These are phyloP conservation scores for Diatrype stigma DNA, from an alignment of 2,329 filamentous ascomycete genomes.

Conservation along the genomic window DNA sequence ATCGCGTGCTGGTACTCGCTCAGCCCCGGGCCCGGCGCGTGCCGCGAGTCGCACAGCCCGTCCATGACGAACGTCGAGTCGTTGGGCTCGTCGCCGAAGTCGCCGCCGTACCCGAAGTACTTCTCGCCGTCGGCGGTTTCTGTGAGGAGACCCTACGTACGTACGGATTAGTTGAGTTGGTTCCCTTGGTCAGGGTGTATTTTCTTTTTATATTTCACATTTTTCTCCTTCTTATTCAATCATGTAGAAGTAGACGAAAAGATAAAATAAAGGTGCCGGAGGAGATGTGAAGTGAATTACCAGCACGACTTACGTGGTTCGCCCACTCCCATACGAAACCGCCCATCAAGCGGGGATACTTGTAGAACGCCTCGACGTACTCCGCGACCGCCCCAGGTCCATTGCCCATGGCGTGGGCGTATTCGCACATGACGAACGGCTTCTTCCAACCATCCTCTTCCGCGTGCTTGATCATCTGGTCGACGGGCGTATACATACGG, in stretches of 20 bases:
- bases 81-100: constrained; percentile 58
- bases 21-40: constrained; percentile 48
- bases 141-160: constrained; percentile 36
- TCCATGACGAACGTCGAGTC: constrained; percentile 58
- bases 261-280: no score
- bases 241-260: no score
- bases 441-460: constrained; percentile 43
- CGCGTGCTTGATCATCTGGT: constrained; percentile 38
- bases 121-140: constrained; percentile 38
- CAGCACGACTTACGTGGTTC: constrained; percentile 42
- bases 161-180: constrained; percentile 1
- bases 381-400: constrained; percentile 64
- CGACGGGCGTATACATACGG: constrained; percentile 59
- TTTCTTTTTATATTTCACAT: no score
- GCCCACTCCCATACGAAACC: constrained; percentile 65
- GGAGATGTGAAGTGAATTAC: not conserved
- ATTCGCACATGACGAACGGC: constrained; percentile 56
- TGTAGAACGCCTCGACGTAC: constrained; percentile 62
- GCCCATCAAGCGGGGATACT: constrained; percentile 55
- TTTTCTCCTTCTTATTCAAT: no score
- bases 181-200: no score
- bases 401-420: constrained; percentile 65
- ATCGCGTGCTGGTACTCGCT: constrained; percentile 55
- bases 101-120: constrained; percentile 57
- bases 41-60: constrained; percentile 46